Conservation (phyloP, 2,329 filamentous ascomycete species). For the Calonectria leucothoes region DNA sequence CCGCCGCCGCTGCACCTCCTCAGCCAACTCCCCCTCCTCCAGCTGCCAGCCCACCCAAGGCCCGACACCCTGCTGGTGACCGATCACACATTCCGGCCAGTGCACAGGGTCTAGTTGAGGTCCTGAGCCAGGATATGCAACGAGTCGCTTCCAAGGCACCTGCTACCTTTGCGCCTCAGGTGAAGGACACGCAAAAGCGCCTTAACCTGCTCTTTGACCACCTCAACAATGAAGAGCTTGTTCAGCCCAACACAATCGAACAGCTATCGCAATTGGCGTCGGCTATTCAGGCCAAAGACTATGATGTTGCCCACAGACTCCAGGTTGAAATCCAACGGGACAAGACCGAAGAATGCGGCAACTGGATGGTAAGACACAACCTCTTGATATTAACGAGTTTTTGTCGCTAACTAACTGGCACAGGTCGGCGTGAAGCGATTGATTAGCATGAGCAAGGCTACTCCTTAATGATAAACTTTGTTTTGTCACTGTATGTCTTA, state of each 20-base stretch:
- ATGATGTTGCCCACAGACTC: constrained; percentile 72
- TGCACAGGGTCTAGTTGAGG: constrained; percentile 83
- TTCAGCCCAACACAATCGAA: constrained; percentile 82
- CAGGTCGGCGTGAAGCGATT: constrained; percentile 82
- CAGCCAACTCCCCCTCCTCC: constrained; percentile 58
- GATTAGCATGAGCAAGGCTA: constrained; percentile 83
- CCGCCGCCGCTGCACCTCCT: constrained; percentile 41
- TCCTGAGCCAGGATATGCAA: constrained; percentile 86
- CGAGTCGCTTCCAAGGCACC: constrained; percentile 89
- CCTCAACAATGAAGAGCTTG: constrained; percentile 92
- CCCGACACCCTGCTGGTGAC: constrained; percentile 85
- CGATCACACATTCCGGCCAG: constrained; percentile 86
- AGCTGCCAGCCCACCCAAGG: constrained; percentile 61
- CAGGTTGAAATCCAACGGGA: constrained; percentile 82
- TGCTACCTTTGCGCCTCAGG: constrained; percentile 85
- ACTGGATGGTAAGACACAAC: constrained; percentile 80
- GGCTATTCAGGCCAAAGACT: constrained; percentile 76
- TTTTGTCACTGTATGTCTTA: constrained; percentile 25
- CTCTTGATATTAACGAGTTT: background rate
- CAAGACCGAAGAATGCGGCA: constrained; percentile 83
- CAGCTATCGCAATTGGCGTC: constrained; percentile 73
- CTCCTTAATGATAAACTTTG: constrained; percentile 58
- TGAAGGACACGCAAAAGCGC: constrained; percentile 93
- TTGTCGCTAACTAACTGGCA: constrained; percentile 52
- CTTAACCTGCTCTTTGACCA: constrained; percentile 96